These are phyloP conservation scores for Aspergillus diversus DNA, from an alignment of 495 filamentous ascomycete genomes.

Conservation along the genomic window DNA sequence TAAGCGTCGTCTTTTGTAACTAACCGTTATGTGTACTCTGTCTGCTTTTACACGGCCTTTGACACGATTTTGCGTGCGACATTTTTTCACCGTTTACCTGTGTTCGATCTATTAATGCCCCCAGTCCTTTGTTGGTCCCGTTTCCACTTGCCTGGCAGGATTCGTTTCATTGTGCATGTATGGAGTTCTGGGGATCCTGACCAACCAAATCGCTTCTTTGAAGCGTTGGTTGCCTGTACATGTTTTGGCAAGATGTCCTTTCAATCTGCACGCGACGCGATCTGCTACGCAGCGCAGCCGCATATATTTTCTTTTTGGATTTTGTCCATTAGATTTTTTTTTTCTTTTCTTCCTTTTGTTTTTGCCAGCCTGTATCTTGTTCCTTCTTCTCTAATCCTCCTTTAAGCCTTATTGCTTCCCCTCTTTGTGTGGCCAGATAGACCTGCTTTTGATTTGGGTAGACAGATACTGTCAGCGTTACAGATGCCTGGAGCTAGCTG, in stretches of 20 bases:
- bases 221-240: constrained; percentile 30
- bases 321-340: constrained; percentile 19
- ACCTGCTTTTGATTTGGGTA: constrained; percentile 23
- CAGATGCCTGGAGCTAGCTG: constrained; percentile 31
- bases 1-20: constrained; percentile 25
- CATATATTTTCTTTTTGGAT: constrained; percentile 24
- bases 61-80: constrained; percentile 25
- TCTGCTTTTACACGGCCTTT: constrained; percentile 19
- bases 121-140: background rate
- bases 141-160: constrained; percentile 4
- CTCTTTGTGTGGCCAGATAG: constrained; percentile 20
- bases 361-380: constrained; percentile 7
- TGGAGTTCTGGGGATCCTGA: constrained; percentile 28
- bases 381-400: constrained; percentile 13
- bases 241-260: constrained; percentile 29
- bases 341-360: constrained; percentile 10
- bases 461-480: constrained; percentile 17
- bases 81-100: constrained; percentile 24
- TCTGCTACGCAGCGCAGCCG: constrained; percentile 22
- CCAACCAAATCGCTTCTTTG: constrained; percentile 27
- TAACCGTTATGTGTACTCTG: constrained; percentile 27
- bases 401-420: constrained; percentile 22
- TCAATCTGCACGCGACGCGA: constrained; percentile 24
- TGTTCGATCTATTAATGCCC: constrained; percentile 2
- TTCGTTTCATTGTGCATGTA: constrained; percentile 29